These are phyloP conservation scores for Podaxis sp. DNA, from an alignment of 768 basidiomycete genomes.

Conservation along the genomic window DNA sequence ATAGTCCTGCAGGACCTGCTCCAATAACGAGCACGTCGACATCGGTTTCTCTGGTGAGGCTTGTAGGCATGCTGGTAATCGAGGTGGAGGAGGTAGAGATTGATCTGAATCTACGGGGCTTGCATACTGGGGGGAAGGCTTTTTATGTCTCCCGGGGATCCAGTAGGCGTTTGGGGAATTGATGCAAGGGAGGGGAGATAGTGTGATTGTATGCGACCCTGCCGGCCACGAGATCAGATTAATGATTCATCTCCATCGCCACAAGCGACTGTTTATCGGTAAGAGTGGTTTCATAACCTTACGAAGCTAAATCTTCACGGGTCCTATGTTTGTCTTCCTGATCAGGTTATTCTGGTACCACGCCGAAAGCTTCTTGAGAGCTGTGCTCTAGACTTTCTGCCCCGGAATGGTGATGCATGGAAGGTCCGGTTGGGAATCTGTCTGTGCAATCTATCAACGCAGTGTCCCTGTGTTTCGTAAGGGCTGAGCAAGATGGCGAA, in stretches of 20 bases:
- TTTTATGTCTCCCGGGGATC: neutral
- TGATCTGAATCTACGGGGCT: neutral
- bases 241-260: neutral
- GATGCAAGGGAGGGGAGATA: neutral
- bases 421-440: neutral
- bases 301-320: neutral
- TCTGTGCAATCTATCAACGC: neutral
- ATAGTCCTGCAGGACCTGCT: slow-evolving; percentile 60
- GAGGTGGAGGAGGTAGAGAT: neutral
- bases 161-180: neutral
- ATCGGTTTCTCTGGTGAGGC: slow-evolving; percentile 28
- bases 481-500: neutral
- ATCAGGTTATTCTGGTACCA: neutral
- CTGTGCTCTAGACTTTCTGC: neutral
- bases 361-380: neutral
- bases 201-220: neutral
- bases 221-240: neutral
- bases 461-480: neutral
- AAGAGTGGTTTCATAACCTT: neutral
- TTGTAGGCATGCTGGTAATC: slow-evolving; percentile 5
- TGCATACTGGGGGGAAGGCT: neutral
- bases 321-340: neutral
- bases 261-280: neutral
- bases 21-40: slow-evolving; percentile 64
- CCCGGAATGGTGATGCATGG: neutral